Evolutionary conservation across 108 stramenopile genomes (phyloP).

Genomic region (Fistulifera pelliculosa): DNA sequence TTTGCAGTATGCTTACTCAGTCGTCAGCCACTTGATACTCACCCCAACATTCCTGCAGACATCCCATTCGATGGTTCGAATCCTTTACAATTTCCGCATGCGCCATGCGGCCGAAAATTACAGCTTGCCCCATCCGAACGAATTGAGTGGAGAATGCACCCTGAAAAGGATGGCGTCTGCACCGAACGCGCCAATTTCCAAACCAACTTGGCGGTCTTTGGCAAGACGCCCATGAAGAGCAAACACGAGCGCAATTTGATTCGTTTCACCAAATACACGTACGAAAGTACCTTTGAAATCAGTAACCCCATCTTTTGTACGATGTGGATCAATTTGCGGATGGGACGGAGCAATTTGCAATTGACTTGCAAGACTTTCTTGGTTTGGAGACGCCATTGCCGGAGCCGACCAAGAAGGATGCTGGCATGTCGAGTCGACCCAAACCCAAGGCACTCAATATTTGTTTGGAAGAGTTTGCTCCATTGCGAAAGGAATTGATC

Average conservation of each 20-base stretch:
- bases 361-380: slow-evolving; percentile 16
- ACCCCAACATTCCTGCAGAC: slow-evolving; percentile 3
- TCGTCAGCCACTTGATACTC: too few relatives aligned
- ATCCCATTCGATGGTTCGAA: slow-evolving; percentile 19
- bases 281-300: not conserved
- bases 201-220: slow-evolving; percentile 4
- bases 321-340: slow-evolving; percentile 15
- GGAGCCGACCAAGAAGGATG: not conserved
- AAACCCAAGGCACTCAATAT: slow-evolving; percentile 13
- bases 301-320: slow-evolving; percentile 14
- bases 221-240: slow-evolving; percentile 3
- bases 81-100: slow-evolving; percentile 20
- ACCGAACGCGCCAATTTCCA: slow-evolving; percentile 5
- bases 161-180: not conserved
- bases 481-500: slow-evolving; percentile 23
- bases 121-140: not conserved
- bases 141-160: slow-evolving; percentile 4
- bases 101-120: not conserved
- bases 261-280: not conserved
- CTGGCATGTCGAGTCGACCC: not conserved
- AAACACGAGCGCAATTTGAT: slow-evolving; percentile 5
- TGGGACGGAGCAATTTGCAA: slow-evolving; percentile 5
- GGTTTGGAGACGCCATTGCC: slow-evolving; percentile 7
- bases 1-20: too few relatives aligned
- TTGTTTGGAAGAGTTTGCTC: slow-evolving; percentile 22